Evolutionary conservation across 1,139 yeast species (phyloP).

Genomic region (Suhomyces yuchorum): DNA sequence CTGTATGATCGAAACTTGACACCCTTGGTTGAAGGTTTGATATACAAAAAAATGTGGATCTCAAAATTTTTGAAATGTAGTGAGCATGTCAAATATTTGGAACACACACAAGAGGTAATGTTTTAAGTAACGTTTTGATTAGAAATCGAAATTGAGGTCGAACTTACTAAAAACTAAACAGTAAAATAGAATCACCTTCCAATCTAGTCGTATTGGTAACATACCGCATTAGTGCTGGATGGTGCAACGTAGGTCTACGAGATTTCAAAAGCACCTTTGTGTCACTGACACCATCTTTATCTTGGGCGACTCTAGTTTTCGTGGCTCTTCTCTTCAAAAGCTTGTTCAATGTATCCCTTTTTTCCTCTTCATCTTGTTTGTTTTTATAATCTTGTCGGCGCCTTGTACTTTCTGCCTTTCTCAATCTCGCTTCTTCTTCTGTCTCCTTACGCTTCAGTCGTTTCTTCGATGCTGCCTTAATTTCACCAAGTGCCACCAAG

Average conservation of each 20-base stretch:
- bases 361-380: conserved; percentile 86
- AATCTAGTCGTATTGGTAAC: conserved; percentile 19
- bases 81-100: background rate
- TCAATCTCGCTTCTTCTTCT: conserved; percentile 79
- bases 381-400: conserved; percentile 84
- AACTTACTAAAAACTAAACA: conserved; percentile 1
- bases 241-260: conserved; percentile 39
- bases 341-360: conserved; percentile 85
- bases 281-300: conserved; percentile 33
- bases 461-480: conserved; percentile 28
- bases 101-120: background rate
- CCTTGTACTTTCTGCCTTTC: conserved; percentile 87
- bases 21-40: background rate
- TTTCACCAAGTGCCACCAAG: conserved; percentile 29
- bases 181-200: conserved; percentile 12
- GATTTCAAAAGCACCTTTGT: conserved; percentile 28
- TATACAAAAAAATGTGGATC: background rate
- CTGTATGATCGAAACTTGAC: background rate
- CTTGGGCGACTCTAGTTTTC: conserved; percentile 52
- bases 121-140: background rate
- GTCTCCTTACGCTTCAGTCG: conserved; percentile 56
- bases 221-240: conserved; percentile 42
- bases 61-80: background rate
- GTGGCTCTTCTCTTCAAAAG: conserved; percentile 80
- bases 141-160: background rate